These are phyloP conservation scores for Candida maltosa DNA, from an alignment of 805 yeast genomes.

Conservation along the genomic window DNA sequence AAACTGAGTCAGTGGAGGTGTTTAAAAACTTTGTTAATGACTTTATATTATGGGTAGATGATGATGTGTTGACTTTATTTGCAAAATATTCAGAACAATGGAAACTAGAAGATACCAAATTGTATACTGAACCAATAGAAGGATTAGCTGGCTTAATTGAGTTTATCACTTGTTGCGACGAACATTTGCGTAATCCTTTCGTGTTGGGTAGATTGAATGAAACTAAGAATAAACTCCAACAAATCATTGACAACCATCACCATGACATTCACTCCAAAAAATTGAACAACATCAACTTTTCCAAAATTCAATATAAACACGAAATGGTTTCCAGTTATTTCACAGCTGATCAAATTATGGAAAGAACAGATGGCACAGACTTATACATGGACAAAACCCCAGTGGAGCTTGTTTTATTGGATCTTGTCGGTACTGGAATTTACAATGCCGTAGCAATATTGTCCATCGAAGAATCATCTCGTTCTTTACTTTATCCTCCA, in stretches of 20 bases:
- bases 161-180: conserved; percentile 21
- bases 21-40: conserved; percentile 37
- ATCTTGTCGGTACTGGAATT: conserved; percentile 18
- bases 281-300: conserved; percentile 32
- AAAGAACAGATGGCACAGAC: conserved; percentile 23
- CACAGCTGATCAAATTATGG: conserved; percentile 32
- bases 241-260: conserved; percentile 15
- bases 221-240: conserved; percentile 12
- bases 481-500: conserved; percentile 40
- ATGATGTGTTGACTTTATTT: conserved; percentile 29
- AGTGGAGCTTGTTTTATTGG: conserved; percentile 34
- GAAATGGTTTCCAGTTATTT: conserved; percentile 35
- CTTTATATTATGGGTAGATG: conserved; percentile 37
- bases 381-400: conserved; percentile 10
- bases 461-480: conserved; percentile 14
- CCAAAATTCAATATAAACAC: conserved; percentile 19
- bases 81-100: conserved; percentile 20
- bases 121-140: conserved; percentile 21
- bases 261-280: conserved; percentile 12
- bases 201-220: conserved; percentile 27
- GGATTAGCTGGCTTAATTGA: conserved; percentile 26
- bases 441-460: conserved; percentile 39
- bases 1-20: conserved; percentile 15
- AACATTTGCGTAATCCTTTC: conserved; percentile 35
- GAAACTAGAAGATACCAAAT: conserved; percentile 2